These are phyloP conservation scores for Solanum hybrid DNA, from an alignment of 305 asterid species.

Conservation along the genomic window DNA sequence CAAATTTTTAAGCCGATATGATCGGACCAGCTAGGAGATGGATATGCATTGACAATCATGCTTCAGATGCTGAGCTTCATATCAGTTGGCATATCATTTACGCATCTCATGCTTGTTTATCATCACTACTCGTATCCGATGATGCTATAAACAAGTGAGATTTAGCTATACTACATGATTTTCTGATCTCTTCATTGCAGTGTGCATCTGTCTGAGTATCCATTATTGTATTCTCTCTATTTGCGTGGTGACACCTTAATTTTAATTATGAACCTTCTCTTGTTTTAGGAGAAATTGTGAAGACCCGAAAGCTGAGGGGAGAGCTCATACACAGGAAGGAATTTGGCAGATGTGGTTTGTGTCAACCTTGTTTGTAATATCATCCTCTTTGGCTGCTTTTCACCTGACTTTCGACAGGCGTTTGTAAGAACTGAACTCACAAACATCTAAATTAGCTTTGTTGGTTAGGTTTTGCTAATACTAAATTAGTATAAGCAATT, in stretches of 20 bases:
- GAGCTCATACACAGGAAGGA: background rate
- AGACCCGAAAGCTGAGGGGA: background rate
- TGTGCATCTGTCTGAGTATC: background rate
- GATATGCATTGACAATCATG: background rate
- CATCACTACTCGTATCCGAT: background rate
- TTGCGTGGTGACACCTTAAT: background rate
- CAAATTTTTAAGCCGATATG: slow-evolving; percentile 47
- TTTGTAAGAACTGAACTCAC: background rate
- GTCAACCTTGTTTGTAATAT: background rate
- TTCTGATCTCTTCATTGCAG: background rate
- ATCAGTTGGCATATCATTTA: background rate
- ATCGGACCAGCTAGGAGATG: slow-evolving; percentile 8
- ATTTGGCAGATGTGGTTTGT: background rate
- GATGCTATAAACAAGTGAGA: background rate
- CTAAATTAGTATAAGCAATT: background rate
- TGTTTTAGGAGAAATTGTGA: background rate
- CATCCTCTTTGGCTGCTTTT: background rate
- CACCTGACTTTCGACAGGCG: background rate
- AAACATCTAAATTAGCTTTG: background rate
- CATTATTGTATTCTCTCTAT: background rate
- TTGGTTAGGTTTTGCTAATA: background rate
- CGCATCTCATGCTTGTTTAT: background rate
- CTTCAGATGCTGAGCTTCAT: background rate
- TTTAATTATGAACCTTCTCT: background rate
- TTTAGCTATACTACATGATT: background rate